A percentile compares a stretch with the other conserved stretches of the same genome.
These are phyloP conservation scores for Neospermospora avenae DNA, from an alignment of 2,329 filamentous ascomycete species.

Conservation along the genomic window DNA sequence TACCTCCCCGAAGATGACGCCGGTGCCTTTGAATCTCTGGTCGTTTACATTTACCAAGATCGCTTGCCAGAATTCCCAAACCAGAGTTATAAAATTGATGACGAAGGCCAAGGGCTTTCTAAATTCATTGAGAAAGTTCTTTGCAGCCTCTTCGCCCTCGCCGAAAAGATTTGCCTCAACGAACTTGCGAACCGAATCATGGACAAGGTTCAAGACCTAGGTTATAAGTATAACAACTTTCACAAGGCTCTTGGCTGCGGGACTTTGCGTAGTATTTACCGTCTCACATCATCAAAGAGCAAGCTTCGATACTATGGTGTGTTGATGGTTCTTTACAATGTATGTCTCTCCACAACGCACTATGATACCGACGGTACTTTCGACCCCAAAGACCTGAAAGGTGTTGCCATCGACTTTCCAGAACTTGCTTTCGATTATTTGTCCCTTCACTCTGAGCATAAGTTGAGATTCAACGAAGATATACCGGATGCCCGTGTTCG, in stretches of 20 bases:
- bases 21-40: neutral
- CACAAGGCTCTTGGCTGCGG: too few species aligned
- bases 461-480: neutral
- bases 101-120: too few species aligned
- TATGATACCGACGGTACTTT: too few species aligned
- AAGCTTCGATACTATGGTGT: neutral
- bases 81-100: too few species aligned
- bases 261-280: neutral
- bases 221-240: neutral
- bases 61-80: neutral
- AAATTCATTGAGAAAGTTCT: neutral
- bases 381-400: neutral
- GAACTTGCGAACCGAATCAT: conserved; percentile 1
- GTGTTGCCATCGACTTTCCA: neutral
- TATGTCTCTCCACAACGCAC: too few species aligned
- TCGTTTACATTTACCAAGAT: conserved; percentile 7
- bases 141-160: neutral
- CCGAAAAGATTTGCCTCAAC: conserved; percentile 2
- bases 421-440: neutral
- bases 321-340: neutral
- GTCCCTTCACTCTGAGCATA: neutral
- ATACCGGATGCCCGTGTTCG: neutral
- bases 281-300: neutral
- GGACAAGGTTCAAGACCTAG: conserved; percentile 1
- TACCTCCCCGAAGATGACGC: conserved; percentile 13